Conservation (phyloP, 192 early-diverging fungal species). For the Coemansia sp. region DNA sequence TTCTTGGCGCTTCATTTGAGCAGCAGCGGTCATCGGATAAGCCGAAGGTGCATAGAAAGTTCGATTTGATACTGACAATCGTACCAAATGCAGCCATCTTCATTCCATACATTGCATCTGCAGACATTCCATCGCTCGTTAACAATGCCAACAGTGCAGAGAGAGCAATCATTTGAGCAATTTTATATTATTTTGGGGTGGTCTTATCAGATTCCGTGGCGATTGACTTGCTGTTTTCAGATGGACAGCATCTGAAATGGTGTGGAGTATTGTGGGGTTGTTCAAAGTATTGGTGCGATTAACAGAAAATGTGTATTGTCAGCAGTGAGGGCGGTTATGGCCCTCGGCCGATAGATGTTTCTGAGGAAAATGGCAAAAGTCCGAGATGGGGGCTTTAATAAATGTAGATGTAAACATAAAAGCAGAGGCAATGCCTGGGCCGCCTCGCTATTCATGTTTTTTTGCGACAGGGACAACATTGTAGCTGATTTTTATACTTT, state of each 20-base stretch:
- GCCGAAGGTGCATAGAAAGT: background rate
- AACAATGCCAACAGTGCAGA: background rate
- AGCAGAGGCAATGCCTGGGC: background rate
- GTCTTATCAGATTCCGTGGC: background rate
- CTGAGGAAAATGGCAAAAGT: background rate
- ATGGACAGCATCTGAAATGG: background rate
- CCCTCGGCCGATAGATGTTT: background rate
- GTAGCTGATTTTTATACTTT: background rate
- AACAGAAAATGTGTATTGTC: background rate
- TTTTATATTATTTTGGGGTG: background rate
- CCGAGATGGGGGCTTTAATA: background rate
- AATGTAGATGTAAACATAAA: background rate
- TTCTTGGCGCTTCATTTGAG: background rate
- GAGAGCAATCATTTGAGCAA: background rate
- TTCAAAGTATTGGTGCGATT: background rate
- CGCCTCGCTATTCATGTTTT: background rate
- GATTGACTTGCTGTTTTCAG: background rate
- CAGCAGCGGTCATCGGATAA: background rate
- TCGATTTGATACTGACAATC: background rate
- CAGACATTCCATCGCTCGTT: background rate
- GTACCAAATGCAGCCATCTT: background rate
- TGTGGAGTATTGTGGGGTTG: background rate
- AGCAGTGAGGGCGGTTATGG: background rate
- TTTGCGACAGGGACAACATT: background rate
- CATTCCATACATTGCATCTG: background rate